Percentiles rank a stretch among this genome's conserved stretches.
Conservation (phyloP, 2,329 filamentous ascomycete genomes). For the Nothopassalora personata region DNA sequence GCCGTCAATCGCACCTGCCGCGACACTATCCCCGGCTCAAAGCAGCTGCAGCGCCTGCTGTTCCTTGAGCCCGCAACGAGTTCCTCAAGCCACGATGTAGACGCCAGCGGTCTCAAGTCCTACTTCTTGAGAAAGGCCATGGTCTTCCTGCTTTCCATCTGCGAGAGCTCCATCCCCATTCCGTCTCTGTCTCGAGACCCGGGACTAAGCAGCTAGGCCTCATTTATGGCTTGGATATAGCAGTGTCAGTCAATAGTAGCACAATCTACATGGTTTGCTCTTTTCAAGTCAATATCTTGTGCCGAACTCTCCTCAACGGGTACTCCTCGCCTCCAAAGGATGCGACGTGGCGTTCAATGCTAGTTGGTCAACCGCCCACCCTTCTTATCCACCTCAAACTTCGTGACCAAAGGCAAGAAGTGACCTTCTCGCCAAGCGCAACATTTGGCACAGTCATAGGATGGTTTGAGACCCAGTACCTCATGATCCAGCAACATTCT, state of each 20-base stretch:
- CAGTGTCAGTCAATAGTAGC: background rate
- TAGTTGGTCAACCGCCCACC: background rate
- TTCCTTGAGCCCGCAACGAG: background rate
- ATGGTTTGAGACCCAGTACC: background rate
- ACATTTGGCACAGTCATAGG: background rate
- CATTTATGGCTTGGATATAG: background rate
- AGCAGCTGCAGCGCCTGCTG: background rate
- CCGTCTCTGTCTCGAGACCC: background rate
- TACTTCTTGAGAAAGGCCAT: background rate
- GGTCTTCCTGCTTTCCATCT: background rate
- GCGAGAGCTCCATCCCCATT: background rate
- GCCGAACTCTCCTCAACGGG: background rate
- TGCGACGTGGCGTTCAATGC: background rate
- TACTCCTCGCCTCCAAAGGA: background rate
- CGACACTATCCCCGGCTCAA: conserved; percentile 1
- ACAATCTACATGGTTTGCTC: background rate
- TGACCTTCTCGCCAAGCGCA: background rate
- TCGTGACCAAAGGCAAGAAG: background rate
- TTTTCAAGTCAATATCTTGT: background rate
- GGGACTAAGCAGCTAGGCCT: background rate
- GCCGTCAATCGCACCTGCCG: background rate
- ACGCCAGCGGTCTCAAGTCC: background rate
- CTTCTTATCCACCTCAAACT: background rate
- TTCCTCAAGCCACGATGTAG: too few species aligned
- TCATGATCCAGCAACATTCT: too few species aligned